A percentile compares a stretch with the other conserved stretches of the same genome.
These are phyloP conservation scores for Paramecium octaurelia DNA, from an alignment of 73 alveolate species.

Conservation along the genomic window DNA sequence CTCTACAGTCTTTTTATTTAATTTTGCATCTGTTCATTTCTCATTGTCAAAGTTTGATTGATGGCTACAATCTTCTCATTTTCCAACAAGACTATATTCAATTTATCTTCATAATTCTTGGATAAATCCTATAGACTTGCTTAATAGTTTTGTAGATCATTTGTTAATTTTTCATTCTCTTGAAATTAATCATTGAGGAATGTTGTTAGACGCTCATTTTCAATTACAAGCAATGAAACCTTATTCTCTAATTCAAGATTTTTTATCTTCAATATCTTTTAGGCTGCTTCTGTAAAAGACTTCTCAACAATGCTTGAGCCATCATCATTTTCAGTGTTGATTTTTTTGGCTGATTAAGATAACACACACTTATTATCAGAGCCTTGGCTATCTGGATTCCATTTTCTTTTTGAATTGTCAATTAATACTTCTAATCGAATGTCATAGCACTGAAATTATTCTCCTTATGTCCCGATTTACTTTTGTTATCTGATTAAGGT, in stretches of 20 bases:
- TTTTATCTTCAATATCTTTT: slow-evolving; percentile 28
- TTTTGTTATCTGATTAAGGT: background rate
- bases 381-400: slow-evolving; percentile 36
- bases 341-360: slow-evolving; percentile 18
- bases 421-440: slow-evolving; percentile 28
- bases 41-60: background rate
- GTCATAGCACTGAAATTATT: slow-evolving; percentile 17
- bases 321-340: slow-evolving; percentile 24
- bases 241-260: slow-evolving; percentile 39
- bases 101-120: slow-evolving; percentile 36
- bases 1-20: background rate
- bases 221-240: slow-evolving; percentile 39
- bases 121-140: background rate
- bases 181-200: slow-evolving; percentile 45
- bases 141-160: background rate
- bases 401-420: background rate
- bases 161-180: slow-evolving; percentile 35
- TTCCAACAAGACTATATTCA: slow-evolving; percentile 16
- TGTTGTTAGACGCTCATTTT: slow-evolving; percentile 36
- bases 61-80: background rate
- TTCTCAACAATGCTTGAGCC: slow-evolving; percentile 30
- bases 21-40: background rate
- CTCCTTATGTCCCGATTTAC: slow-evolving; percentile 27
- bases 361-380: background rate
- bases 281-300: slow-evolving; percentile 46